Conservation (phyloP, 305 asterid genomes). For the Fraxinus sp. region DNA sequence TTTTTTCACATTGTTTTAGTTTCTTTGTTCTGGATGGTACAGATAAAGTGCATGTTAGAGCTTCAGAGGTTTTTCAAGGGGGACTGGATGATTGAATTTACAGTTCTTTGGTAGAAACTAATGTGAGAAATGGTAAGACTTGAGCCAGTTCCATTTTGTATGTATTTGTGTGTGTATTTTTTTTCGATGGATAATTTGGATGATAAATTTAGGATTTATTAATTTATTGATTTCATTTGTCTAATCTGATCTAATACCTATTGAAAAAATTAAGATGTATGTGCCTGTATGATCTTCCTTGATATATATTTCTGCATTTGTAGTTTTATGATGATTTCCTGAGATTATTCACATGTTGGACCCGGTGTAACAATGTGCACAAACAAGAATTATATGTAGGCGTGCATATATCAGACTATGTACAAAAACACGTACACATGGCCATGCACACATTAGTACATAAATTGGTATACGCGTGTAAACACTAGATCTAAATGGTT, state of each 20-base stretch:
- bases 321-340: neutral
- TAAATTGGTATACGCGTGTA: slow-evolving; percentile 15
- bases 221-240: neutral
- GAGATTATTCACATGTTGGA: neutral
- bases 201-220: neutral
- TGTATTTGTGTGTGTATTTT: neutral
- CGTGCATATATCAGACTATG: neutral
- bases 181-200: slow-evolving; percentile 10
- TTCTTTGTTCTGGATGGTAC: neutral
- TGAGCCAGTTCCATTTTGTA: neutral
- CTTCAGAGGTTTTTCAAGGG: neutral
- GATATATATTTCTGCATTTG: neutral
- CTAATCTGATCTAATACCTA: neutral
- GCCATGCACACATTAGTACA: neutral
- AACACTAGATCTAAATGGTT: neutral
- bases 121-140: neutral
- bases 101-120: neutral
- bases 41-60: neutral
- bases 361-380: neutral
- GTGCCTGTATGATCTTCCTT: neutral
- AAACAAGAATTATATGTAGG: neutral
- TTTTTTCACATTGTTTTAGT: slow-evolving; percentile 15
- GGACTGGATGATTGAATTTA: neutral
- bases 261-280: neutral
- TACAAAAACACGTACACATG: neutral